A percentile compares a stretch with the other conserved stretches of the same genome.
Evolutionary conservation across 164 flowering plant species (phyloP).

Genomic region (Kingdonia uniflora): DNA sequence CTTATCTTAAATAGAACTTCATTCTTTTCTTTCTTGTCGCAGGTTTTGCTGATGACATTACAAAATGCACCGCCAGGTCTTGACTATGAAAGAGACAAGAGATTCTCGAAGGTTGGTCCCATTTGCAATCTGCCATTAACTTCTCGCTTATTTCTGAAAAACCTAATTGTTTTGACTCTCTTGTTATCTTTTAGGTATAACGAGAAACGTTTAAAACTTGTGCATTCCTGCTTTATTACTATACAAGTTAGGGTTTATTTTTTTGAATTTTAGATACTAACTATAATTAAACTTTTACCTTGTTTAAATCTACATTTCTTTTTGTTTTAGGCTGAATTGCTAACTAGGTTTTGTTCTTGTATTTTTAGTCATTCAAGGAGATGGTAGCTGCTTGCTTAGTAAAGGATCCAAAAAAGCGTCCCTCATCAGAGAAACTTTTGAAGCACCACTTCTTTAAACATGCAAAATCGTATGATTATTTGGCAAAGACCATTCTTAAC

Average conservation of each 20-base stretch:
- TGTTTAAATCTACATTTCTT: too few relatives aligned
- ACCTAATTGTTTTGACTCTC: too few relatives aligned
- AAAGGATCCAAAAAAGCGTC: slow-evolving; percentile 95
- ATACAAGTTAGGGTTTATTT: too few relatives aligned
- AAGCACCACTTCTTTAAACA: slow-evolving; percentile 84
- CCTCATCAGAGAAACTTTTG: slow-evolving; percentile 78
- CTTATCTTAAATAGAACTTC: neutral
- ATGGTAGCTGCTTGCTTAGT: slow-evolving; percentile 91
- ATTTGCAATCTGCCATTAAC: too few relatives aligned
- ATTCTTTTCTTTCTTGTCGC: slow-evolving; percentile 10
- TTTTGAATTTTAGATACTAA: too few relatives aligned
- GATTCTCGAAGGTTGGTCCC: slow-evolving; percentile 73
- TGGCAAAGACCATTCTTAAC: slow-evolving; percentile 54
- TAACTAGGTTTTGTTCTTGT: neutral
- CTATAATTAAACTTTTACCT: too few relatives aligned
- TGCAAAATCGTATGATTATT: slow-evolving; percentile 53
- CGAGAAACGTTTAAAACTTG: too few relatives aligned
- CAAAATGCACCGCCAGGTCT: slow-evolving; percentile 99
- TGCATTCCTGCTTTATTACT: too few relatives aligned
- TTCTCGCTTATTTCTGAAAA: too few relatives aligned
- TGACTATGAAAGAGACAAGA: slow-evolving; percentile 87
- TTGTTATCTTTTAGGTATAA: neutral
- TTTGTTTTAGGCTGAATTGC: neutral
- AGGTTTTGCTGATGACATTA: slow-evolving; percentile 96
- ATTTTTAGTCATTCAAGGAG: slow-evolving; percentile 74